phyloP scores from a whole-genome alignment of 441 rosid species.

The Erodium trifolium region DNA sequence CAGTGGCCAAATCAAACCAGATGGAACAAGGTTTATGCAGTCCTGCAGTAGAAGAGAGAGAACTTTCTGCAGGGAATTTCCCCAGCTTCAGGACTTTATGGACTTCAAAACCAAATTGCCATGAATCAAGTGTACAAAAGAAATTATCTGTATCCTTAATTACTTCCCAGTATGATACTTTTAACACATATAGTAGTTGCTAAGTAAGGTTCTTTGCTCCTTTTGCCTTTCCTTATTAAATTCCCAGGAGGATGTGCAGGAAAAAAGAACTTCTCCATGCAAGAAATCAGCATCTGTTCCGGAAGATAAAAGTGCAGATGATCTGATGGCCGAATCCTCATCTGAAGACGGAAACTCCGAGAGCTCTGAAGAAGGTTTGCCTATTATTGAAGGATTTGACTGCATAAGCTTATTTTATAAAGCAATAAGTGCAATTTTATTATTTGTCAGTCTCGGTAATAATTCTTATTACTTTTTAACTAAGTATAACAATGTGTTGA shows the following conservation, averaged over 20 bases:
- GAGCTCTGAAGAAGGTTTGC: constrained; percentile 43
- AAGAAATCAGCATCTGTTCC: constrained; percentile 25
- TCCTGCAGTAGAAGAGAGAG: constrained; percentile 31
- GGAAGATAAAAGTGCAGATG: constrained; percentile 29
- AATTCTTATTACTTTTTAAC: background rate
- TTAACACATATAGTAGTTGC: background rate
- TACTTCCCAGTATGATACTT: constrained; percentile 14
- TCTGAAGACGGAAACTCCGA: constrained; percentile 44
- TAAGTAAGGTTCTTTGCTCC: constrained; percentile 19
- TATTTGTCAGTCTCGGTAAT: background rate
- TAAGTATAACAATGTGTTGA: background rate
- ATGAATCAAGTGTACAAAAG: constrained; percentile 28
- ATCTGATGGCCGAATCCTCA: constrained; percentile 31
- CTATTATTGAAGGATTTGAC: constrained; percentile 24
- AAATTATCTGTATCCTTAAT: constrained; percentile 47
- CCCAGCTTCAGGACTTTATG: constrained; percentile 42
- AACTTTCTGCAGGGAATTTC: constrained; percentile 27
- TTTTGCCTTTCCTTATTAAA: constrained; percentile 39
- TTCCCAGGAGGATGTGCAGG: constrained; percentile 43
- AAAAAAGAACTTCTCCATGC: constrained; percentile 31
- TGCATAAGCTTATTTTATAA: constrained; percentile 18
- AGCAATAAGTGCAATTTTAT: background rate
- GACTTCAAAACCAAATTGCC: constrained; percentile 31
- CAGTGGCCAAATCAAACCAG: constrained; percentile 36
- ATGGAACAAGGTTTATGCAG: constrained; percentile 27